These are phyloP conservation scores for Skeletonema costatum DNA, from an alignment of 108 stramenopile species.

Conservation along the genomic window DNA sequence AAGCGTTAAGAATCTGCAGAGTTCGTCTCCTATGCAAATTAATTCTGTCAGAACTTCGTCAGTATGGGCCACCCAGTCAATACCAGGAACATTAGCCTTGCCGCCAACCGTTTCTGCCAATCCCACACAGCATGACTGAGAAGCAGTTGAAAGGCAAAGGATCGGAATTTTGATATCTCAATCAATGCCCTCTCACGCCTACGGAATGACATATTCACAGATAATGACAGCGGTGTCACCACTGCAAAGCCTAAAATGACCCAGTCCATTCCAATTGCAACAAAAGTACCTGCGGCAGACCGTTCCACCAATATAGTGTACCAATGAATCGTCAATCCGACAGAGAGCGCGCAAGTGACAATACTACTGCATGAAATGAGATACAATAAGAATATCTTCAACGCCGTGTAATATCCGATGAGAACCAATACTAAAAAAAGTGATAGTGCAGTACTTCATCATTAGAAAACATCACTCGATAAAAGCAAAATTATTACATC, in stretches of 20 bases:
- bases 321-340: conserved; percentile 43
- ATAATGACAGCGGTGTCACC: conserved; percentile 64
- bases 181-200: conserved; percentile 67
- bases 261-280: conserved; percentile 55
- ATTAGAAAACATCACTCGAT: too few relatives aligned
- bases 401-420: conserved; percentile 33
- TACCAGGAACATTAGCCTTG: conserved; percentile 22
- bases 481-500: too few relatives aligned
- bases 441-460: too few relatives aligned
- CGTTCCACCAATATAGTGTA: conserved; percentile 1
- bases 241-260: conserved; percentile 76
- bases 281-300: conserved; percentile 7
- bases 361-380: conserved; percentile 42
- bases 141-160: conserved; percentile 58
- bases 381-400: conserved; percentile 42
- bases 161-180: conserved; percentile 52
- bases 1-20: conserved; percentile 65
- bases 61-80: conserved; percentile 64
- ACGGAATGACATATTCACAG: conserved; percentile 63
- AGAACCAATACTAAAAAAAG: conserved; percentile 9
- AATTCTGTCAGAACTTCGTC: conserved; percentile 54
- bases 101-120: conserved; percentile 51
- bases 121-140: conserved; percentile 70
- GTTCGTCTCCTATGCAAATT: conserved; percentile 43
- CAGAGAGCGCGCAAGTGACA: conserved; percentile 13